A percentile compares a stretch with the other conserved stretches of the same genome.
Evolutionary conservation across 2,329 filamentous ascomycete species (phyloP).

Genomic region (Calonectria hawksworthii): DNA sequence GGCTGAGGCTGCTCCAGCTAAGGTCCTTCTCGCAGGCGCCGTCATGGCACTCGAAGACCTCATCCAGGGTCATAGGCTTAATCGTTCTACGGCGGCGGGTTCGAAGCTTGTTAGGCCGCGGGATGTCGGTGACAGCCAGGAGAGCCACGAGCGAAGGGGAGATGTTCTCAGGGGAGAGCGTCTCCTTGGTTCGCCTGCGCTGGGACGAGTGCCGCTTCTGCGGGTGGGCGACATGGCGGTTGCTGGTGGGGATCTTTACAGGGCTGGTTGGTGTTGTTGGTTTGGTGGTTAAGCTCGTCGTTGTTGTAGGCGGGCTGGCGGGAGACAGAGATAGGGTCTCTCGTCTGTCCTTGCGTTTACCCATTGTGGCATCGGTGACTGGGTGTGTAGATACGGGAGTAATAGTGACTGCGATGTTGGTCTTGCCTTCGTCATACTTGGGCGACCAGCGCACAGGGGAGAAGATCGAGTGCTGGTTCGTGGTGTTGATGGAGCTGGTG

Average conservation of each 20-base stretch:
- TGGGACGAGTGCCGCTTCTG: constrained; percentile 56
- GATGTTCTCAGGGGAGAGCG: constrained; percentile 67
- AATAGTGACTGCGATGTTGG: constrained; percentile 41
- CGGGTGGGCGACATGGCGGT: constrained; percentile 53
- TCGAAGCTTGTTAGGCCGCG: constrained; percentile 58
- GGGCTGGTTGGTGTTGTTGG: constrained; percentile 61
- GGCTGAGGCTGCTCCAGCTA: constrained; percentile 66
- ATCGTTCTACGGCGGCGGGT: constrained; percentile 48
- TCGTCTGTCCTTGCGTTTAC: constrained; percentile 51
- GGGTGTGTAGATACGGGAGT: constrained; percentile 39
- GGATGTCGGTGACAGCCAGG: constrained; percentile 74
- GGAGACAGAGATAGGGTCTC: constrained; percentile 46
- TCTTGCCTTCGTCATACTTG: constrained; percentile 49
- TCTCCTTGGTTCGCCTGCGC: constrained; percentile 55
- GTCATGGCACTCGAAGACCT: constrained; percentile 67
- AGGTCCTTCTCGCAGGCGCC: constrained; percentile 71
- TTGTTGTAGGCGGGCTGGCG: constrained; percentile 46
- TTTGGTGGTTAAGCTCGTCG: constrained; percentile 44
- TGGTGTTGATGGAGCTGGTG: constrained; percentile 12
- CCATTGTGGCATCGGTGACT: constrained; percentile 50
- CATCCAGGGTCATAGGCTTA: constrained; percentile 65
- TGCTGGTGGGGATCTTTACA: constrained; percentile 67
- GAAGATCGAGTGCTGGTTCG: constrained; percentile 29
- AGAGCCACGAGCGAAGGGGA: constrained; percentile 73
- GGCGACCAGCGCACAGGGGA: constrained; percentile 42